Conservation (phyloP, 108 stramenopile genomes). For the Phaeodactylum tricornutum region DNA sequence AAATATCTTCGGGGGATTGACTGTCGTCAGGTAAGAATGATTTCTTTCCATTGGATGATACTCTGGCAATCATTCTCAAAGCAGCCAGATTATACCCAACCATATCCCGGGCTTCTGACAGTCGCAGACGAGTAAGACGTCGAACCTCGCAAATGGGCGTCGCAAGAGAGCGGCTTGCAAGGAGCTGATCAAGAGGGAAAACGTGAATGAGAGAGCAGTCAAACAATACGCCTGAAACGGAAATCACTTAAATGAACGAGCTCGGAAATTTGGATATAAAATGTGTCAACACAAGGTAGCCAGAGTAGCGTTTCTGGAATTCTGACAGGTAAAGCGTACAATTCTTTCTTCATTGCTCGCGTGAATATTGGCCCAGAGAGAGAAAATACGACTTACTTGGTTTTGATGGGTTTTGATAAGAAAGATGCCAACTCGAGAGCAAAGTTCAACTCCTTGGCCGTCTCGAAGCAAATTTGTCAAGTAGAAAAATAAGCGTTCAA, state of each 20-base stretch:
- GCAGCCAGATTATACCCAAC: conserved; percentile 79
- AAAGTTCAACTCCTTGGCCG: conserved; percentile 75
- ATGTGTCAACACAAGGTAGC: background rate
- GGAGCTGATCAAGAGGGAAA: conserved; percentile 21
- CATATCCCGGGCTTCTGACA: conserved; percentile 55
- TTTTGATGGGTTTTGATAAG: conserved; percentile 65
- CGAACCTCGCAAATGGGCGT: conserved; percentile 62
- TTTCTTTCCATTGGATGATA: conserved; percentile 32
- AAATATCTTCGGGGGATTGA: conserved; percentile 25
- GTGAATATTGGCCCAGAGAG: background rate
- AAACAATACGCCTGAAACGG: background rate
- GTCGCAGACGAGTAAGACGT: conserved; percentile 33
- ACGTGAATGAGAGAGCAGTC: conserved; percentile 1
- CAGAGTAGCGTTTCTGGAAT: conserved; percentile 10
- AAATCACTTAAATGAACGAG: background rate
- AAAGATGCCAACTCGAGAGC: conserved; percentile 59
- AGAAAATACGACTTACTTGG: conserved; percentile 36
- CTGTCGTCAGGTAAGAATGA: conserved; percentile 12
- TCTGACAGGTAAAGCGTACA: conserved; percentile 24
- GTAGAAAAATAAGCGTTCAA: conserved; percentile 67
- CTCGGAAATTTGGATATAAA: conserved; percentile 52
- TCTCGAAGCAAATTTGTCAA: conserved; percentile 45
- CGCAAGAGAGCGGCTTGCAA: conserved; percentile 45
- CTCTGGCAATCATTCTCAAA: conserved; percentile 34
- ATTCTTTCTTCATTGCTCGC: conserved; percentile 7